Conservation (phyloP, 768 basidiomycete species). For the Agrocybe praecox region DNA sequence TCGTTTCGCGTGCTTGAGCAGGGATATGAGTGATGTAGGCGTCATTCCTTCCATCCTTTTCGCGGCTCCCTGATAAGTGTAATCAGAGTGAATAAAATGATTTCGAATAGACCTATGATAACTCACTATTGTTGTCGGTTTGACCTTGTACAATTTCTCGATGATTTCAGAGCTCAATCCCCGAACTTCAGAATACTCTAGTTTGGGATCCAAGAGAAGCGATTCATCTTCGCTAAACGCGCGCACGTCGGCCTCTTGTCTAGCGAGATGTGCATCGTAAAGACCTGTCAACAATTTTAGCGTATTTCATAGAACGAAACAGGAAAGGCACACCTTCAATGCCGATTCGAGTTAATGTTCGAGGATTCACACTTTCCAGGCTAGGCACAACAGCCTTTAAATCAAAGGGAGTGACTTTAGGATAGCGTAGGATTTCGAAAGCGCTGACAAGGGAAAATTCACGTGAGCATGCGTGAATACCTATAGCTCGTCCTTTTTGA, state of each 20-base stretch:
- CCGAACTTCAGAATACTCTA: conserved; percentile 67
- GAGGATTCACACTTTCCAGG: conserved; percentile 50
- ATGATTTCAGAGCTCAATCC: conserved; percentile 80
- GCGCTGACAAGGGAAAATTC: conserved; percentile 48
- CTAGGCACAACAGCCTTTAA: conserved; percentile 50
- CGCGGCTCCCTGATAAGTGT: conserved; percentile 70
- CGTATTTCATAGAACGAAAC: neutral
- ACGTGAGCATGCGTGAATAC: neutral
- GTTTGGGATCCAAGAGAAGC: conserved; percentile 62
- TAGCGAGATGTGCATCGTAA: conserved; percentile 62
- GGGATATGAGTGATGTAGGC: conserved; percentile 67
- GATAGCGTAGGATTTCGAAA: conserved; percentile 70
- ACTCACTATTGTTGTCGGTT: conserved; percentile 72
- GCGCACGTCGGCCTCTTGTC: conserved; percentile 77
- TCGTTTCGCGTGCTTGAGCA: conserved; percentile 66
- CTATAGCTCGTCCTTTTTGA: neutral
- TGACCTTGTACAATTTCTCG: conserved; percentile 59
- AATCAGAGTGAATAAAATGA: neutral
- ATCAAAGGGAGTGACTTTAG: conserved; percentile 43
- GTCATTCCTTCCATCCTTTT: conserved; percentile 96
- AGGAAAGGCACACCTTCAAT: conserved; percentile 64
- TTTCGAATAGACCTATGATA: neutral
- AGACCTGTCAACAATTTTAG: conserved; percentile 40
- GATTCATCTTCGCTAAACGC: conserved; percentile 78
- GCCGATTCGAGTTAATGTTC: conserved; percentile 59